phyloP scores from a whole-genome alignment of 1,284 basidiomycete genomes.

The Boletellus deceptivus region DNA sequence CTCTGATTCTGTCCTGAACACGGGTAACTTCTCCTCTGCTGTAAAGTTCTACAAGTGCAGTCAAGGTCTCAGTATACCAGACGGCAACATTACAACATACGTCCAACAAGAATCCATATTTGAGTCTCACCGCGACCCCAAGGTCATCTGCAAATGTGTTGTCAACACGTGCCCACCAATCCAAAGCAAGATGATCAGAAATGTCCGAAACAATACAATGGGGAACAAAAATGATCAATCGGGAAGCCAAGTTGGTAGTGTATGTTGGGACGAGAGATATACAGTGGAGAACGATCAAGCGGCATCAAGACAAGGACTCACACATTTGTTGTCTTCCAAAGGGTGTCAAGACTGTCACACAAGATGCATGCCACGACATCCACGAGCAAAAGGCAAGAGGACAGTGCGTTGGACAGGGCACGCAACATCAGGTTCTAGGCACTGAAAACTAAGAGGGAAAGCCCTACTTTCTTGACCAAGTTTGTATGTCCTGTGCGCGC shows the following conservation, averaged over 20 bases:
- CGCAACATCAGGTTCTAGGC: constrained; percentile 3
- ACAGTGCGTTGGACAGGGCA: not conserved
- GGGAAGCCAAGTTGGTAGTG: not conserved
- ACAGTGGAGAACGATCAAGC: not conserved
- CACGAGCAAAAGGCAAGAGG: not conserved
- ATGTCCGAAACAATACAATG: not conserved
- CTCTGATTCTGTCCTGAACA: constrained; percentile 88
- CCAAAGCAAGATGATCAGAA: not conserved
- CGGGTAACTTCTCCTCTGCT: constrained; percentile 64
- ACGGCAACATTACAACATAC: constrained; percentile 28
- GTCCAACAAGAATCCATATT: constrained; percentile 78
- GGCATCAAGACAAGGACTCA: constrained; percentile 33
- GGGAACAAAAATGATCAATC: not conserved
- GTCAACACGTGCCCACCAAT: not conserved
- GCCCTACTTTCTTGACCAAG: constrained; percentile 69
- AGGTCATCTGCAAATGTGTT: constrained; percentile 51
- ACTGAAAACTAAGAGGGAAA: not conserved
- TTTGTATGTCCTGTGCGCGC: constrained; percentile 64
- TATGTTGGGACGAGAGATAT: not conserved
- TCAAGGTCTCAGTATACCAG: not conserved
- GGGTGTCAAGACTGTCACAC: constrained; percentile 63
- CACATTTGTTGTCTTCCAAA: constrained; percentile 81
- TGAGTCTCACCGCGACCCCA: constrained; percentile 69
- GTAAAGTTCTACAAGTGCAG: constrained; percentile 63
- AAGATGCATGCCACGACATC: not conserved